Conservation (phyloP, 441 rosid genomes). For the Lepidium campestre region DNA sequence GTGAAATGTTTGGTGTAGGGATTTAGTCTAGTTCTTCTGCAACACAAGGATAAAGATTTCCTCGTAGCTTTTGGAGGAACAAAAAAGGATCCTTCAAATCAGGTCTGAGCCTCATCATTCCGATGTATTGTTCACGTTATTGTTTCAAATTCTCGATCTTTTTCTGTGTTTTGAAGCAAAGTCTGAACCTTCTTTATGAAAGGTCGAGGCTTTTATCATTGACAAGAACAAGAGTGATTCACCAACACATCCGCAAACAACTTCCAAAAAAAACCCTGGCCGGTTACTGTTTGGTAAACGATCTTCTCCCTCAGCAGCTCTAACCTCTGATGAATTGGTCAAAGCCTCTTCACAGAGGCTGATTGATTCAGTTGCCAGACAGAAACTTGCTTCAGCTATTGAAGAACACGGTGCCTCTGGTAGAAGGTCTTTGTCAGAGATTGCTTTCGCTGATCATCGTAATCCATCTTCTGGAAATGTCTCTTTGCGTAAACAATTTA, state of each 20-base stretch:
- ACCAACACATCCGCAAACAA: conserved; percentile 38
- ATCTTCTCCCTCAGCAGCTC: conserved; percentile 43
- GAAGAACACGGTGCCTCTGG: conserved; percentile 84
- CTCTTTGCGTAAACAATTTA: conserved; percentile 80
- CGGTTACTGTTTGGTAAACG: conserved; percentile 47
- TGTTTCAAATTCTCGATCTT: not conserved
- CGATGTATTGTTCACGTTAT: not conserved
- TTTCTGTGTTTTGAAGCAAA: not conserved
- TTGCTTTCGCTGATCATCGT: conserved; percentile 47
- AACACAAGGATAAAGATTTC: conserved; percentile 84
- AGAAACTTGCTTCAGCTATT: conserved; percentile 68
- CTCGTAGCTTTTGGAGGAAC: conserved; percentile 94
- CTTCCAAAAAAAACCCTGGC: conserved; percentile 45
- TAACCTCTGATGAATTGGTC: conserved; percentile 40
- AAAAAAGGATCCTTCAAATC: conserved; percentile 83
- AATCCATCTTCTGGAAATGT: conserved; percentile 58
- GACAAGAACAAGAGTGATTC: conserved; percentile 78
- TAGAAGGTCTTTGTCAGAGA: conserved; percentile 81
- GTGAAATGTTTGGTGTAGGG: conserved; percentile 49
- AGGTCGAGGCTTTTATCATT: conserved; percentile 77
- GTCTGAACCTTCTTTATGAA: conserved; percentile 4
- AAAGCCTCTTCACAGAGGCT: conserved; percentile 57
- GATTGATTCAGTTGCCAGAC: conserved; percentile 55
- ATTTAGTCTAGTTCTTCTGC: conserved; percentile 80
- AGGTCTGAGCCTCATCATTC: conserved; percentile 45